Base-by-base conservation (phyloP, 1,139 yeast species). In the Pichia sp. region DNA sequence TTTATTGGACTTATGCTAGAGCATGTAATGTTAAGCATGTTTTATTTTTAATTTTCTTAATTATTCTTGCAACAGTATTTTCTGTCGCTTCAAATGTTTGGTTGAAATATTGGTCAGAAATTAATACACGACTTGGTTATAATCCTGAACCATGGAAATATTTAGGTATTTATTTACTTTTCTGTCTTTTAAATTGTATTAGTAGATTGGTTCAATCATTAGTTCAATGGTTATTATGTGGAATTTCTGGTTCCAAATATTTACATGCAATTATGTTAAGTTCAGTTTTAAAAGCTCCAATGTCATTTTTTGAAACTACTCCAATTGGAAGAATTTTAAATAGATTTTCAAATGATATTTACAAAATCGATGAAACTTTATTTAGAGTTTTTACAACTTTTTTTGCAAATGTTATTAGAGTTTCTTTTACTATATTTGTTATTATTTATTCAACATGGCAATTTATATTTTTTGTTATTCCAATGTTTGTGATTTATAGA, bases 101-200 rank as follows among this genome's bases (percentile, higher is more conserved):
- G 98, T 78, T 92, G 61, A 92, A 92, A 65, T 90, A 88, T 65
- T 94, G 98, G 98, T 88, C 97, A 8, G 98, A 92, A 64, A 79
- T 85, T 36, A 92, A 92, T 63, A 75, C 89, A 4, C 70, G 66
- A 42, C 65, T 70, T 41, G 94, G 92, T 29, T 71, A 69, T 50
- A 90, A 90, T 63, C 95, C 96, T 2, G 65, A 81, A 52, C 79
- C 86, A 34, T 71, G 71, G 44, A 78, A 69, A 59, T 90, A 89
- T 58, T 73, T 92, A 58, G 85, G 88, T 36, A 72, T 87, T 44
- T 92, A 92, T 65, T 79, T 86, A 53, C 71, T 75, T 11, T 72
- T 90, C 47, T 97, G 97, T 55, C 63, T 88, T 45, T 74, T 78
- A 9, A 76, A 94, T 2, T 72, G 85, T 3, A 60, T 76, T n/a